These are phyloP conservation scores for Globisporangium emineosum DNA, from an alignment of 352 stramenopile genomes.

Conservation along the genomic window DNA sequence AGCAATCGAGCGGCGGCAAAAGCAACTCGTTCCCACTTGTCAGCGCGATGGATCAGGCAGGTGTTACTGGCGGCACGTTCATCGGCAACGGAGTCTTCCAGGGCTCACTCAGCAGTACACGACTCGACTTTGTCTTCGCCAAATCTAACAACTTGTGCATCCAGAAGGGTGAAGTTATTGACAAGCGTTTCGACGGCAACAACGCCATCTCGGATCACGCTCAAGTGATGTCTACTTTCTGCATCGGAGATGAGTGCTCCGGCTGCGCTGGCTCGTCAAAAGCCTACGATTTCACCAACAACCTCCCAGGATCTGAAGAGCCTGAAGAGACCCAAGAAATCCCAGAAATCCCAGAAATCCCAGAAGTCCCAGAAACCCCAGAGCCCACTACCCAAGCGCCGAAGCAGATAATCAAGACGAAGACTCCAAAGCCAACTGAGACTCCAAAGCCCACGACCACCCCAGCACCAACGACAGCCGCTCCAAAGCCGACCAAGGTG, in stretches of 20 bases:
- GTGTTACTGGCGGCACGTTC: conserved; percentile 17
- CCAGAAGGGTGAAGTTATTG: conserved; percentile 15
- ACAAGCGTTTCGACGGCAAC: conserved; percentile 16
- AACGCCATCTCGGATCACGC: conserved; percentile 20
- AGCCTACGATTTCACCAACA: background rate
- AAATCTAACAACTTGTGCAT: conserved; percentile 12
- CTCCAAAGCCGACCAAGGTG: conserved; percentile 3
- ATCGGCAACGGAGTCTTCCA: conserved; percentile 22
- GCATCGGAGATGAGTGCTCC: conserved; percentile 11
- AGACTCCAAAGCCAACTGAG: background rate
- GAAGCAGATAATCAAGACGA: background rate
- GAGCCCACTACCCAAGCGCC: background rate
- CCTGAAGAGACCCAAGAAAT: background rate
- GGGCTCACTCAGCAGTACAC: conserved; percentile 9
- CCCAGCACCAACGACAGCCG: background rate
- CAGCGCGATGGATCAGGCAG: conserved; percentile 13
- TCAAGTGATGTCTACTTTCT: conserved; percentile 19
- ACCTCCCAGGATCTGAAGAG: background rate
- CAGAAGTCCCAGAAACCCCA: conserved; percentile 4
- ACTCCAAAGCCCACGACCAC: background rate
- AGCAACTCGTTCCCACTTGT: conserved; percentile 14
- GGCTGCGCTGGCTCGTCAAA: conserved; percentile 4
- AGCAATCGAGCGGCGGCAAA: background rate
- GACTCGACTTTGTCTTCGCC: conserved; percentile 21
- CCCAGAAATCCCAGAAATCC: too few relatives aligned